phyloP scores from a whole-genome alignment of 768 basidiomycete species.

The Mycena belliarum region DNA sequence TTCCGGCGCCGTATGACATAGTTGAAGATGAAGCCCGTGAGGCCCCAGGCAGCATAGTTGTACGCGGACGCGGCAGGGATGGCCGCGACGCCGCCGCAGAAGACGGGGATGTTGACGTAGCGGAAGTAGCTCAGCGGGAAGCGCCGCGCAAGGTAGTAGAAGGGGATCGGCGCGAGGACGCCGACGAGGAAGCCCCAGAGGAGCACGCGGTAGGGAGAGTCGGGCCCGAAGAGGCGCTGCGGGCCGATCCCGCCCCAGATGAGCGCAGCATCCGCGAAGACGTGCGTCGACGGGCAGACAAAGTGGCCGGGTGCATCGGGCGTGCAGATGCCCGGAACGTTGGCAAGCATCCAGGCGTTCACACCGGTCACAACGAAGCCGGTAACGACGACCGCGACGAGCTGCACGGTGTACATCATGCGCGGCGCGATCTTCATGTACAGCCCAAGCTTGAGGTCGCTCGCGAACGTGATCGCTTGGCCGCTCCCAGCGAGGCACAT shows the following conservation, averaged over 20 bases:
- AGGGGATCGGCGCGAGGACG: constrained; percentile 71
- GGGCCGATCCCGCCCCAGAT: constrained; percentile 87
- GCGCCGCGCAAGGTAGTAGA: constrained; percentile 79
- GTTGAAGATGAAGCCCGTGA: constrained; percentile 87
- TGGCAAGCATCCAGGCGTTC: constrained; percentile 71
- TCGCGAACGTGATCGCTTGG: constrained; percentile 67
- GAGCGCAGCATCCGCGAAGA: constrained; percentile 71
- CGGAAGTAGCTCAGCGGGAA: constrained; percentile 82
- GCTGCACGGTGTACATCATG: constrained; percentile 70
- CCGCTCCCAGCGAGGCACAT: constrained; percentile 56
- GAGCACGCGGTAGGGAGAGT: constrained; percentile 51
- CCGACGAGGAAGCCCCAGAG: constrained; percentile 80
- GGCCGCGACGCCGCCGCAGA: constrained; percentile 67
- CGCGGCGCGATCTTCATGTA: constrained; percentile 90
- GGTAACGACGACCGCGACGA: constrained; percentile 58
- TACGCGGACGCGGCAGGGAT: constrained; percentile 87
- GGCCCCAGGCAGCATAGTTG: constrained; percentile 83
- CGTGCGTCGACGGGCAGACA: constrained; percentile 63
- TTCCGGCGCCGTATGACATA: constrained; percentile 72
- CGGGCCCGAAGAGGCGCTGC: constrained; percentile 61
- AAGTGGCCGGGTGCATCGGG: constrained; percentile 62
- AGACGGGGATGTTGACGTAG: constrained; percentile 85
- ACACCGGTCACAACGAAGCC: constrained; percentile 61
- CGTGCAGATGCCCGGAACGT: constrained; percentile 74
- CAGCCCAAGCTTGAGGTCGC: constrained; percentile 82